These are phyloP conservation scores for Bisporella sp. DNA, from an alignment of 2,329 filamentous ascomycete genomes.

Conservation along the genomic window DNA sequence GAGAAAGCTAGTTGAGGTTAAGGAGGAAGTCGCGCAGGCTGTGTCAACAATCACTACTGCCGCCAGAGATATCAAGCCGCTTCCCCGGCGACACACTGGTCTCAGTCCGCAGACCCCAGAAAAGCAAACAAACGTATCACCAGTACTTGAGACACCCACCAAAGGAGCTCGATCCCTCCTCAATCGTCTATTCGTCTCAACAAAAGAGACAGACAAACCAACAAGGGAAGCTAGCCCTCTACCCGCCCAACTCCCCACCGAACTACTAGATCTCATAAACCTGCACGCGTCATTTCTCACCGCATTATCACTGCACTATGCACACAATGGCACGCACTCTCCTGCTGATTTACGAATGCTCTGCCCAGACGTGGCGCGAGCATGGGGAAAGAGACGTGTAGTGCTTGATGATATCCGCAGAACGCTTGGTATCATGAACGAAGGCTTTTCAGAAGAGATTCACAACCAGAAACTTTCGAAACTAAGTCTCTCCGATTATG, in stretches of 20 bases:
- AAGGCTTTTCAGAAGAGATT: conserved; percentile 23
- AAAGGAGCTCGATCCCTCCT: conserved; percentile 24
- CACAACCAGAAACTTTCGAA: conserved; percentile 28
- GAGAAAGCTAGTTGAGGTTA: conserved; percentile 19
- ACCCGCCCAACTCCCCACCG: conserved; percentile 32
- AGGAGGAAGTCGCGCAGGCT: conserved; percentile 14
- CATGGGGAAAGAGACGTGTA: conserved; percentile 68
- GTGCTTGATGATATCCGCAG: conserved; percentile 58
- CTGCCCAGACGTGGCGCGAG: conserved; percentile 53
- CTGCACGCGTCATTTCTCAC: conserved; percentile 63
- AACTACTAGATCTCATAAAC: conserved; percentile 52
- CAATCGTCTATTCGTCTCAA: conserved; percentile 22
- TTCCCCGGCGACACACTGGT: conserved; percentile 7
- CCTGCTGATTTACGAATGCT: conserved; percentile 59
- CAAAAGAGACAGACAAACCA: conserved; percentile 12
- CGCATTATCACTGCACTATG: conserved; percentile 60
- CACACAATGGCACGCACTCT: conserved; percentile 56
- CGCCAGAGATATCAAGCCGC: conserved; percentile 10
- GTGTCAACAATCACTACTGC: conserved; percentile 6
- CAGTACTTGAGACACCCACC: conserved; percentile 23
- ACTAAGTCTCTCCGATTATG: conserved; percentile 42
- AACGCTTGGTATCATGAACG: conserved; percentile 55
- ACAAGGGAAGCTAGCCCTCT: conserved; percentile 3
- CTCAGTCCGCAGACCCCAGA: conserved; percentile 20
- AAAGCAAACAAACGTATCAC: conserved; percentile 4